Evolutionary conservation across 2,329 filamentous ascomycete genomes (phyloP).

Genomic region (Fusarium caatingaense): DNA sequence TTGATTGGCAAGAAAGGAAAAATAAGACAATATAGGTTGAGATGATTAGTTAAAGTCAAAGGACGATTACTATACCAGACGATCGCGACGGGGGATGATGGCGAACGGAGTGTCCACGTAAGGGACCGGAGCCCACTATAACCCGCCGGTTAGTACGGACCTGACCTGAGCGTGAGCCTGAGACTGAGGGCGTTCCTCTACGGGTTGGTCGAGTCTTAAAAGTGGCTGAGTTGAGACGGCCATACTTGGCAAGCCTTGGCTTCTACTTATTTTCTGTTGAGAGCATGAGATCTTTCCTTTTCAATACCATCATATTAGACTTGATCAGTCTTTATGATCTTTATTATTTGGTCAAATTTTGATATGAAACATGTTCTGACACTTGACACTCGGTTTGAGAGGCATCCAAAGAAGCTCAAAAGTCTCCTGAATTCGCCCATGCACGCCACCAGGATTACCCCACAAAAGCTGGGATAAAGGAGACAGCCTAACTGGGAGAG

Average conservation of each 20-base stretch:
- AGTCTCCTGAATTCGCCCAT: conserved; percentile 36
- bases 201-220: conserved; percentile 17
- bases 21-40: conserved; percentile 18
- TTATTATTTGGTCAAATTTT: neutral
- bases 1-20: conserved; percentile 10
- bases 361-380: neutral
- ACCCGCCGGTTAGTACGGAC: conserved; percentile 39
- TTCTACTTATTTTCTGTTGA: neutral
- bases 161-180: neutral
- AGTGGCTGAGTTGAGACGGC: conserved; percentile 36
- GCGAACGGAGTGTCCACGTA: conserved; percentile 46
- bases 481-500: conserved; percentile 35
- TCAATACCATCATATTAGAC: neutral
- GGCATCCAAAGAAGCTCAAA: conserved; percentile 36
- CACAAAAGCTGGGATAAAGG: conserved; percentile 43
- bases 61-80: conserved; percentile 28
- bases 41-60: conserved; percentile 14
- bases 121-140: conserved; percentile 38
- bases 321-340: neutral
- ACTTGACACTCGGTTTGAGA: conserved; percentile 15
- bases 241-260: conserved; percentile 33
- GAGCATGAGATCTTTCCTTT: neutral
- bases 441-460: conserved; percentile 41
- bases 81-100: conserved; percentile 36
- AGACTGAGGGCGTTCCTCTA: conserved; percentile 6